Conservation (phyloP, 2,329 filamentous ascomycete species). For the Leptodontidium sp. region DNA sequence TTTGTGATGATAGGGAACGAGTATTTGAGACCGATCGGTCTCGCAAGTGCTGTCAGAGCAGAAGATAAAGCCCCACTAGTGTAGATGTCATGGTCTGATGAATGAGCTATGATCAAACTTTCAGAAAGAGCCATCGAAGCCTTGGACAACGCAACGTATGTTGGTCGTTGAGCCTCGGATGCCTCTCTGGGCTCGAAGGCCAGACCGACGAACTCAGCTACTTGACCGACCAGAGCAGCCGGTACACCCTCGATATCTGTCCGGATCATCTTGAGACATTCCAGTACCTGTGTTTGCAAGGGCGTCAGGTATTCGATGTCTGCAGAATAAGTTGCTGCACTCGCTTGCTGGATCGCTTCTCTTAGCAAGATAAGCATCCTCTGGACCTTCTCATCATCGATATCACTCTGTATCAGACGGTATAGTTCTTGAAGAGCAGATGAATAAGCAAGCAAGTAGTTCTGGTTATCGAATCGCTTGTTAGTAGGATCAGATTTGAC, state of each 20-base stretch:
- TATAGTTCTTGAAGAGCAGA: conserved; percentile 80
- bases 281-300: conserved; percentile 74
- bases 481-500: conserved; percentile 52
- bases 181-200: conserved; percentile 62
- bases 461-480: conserved; percentile 72
- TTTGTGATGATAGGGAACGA: conserved; percentile 76
- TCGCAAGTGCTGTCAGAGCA: conserved; percentile 71
- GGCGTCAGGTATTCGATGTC: conserved; percentile 78
- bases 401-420: conserved; percentile 69
- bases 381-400: conserved; percentile 68
- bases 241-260: conserved; percentile 72
- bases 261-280: conserved; percentile 71
- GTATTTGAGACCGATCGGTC: conserved; percentile 82
- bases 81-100: conserved; percentile 72
- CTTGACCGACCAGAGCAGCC: conserved; percentile 71
- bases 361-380: conserved; percentile 77
- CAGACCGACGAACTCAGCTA: conserved; percentile 75
- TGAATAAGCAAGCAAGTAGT: conserved; percentile 86
- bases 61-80: conserved; percentile 69
- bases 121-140: conserved; percentile 77
- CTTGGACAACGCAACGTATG: conserved; percentile 90
- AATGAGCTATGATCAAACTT: conserved; percentile 65
- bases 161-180: conserved; percentile 63
- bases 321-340: conserved; percentile 70
- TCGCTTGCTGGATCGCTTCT: conserved; percentile 74